Percentiles rank a stretch among this genome's conserved stretches.
Evolutionary conservation across 805 yeast species (phyloP).

Genomic region (Lipomyces chichibuensis): DNA sequence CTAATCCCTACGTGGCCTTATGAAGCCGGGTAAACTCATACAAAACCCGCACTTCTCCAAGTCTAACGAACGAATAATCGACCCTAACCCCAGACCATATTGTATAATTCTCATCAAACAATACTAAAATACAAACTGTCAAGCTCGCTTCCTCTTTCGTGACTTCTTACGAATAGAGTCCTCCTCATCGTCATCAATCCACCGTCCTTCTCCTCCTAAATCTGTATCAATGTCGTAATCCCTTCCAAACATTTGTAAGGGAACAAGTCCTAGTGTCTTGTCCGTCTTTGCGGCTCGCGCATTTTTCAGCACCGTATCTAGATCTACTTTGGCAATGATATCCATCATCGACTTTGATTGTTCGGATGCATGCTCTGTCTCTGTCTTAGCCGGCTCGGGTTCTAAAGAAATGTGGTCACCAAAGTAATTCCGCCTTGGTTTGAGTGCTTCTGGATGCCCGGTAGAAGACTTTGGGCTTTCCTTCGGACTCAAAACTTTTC

Average conservation of each 20-base stretch:
- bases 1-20: neutral
- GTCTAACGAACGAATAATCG: neutral
- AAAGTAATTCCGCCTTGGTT: slow-evolving; percentile 11
- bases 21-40: neutral
- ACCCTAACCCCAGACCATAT: neutral
- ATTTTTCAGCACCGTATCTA: slow-evolving; percentile 11
- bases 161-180: slow-evolving; percentile 15
- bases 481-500: neutral
- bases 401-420: neutral
- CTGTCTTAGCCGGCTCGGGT: neutral
- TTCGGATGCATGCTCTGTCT: neutral
- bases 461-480: neutral
- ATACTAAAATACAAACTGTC: neutral
- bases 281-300: slow-evolving; percentile 18
- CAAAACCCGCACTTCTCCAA: neutral
- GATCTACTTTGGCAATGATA: slow-evolving; percentile 12
- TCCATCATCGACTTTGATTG: neutral
- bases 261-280: slow-evolving; percentile 21
- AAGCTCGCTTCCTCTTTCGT: slow-evolving; percentile 12
- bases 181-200: slow-evolving; percentile 37
- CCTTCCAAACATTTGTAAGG: slow-evolving; percentile 26
- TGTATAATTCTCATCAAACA: no score
- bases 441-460: neutral
- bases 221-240: slow-evolving; percentile 35
- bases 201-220: slow-evolving; percentile 36